Base-by-base conservation (phyloP, 169 alveolate genomes). In the Plasmodium gallinaceum region DNA sequence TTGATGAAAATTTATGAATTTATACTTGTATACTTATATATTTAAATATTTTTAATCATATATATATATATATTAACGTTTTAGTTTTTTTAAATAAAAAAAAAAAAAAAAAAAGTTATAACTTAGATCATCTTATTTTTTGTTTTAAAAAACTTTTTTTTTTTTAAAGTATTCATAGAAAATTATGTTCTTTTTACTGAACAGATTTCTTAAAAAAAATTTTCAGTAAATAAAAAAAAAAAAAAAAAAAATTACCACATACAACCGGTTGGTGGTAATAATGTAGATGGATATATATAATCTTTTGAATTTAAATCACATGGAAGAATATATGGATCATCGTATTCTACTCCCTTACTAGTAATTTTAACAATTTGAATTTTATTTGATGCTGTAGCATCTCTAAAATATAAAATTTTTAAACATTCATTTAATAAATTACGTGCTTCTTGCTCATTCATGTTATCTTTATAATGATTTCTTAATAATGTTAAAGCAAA, bases 381-480 rank as follows among this genome's bases (percentile, higher is more conserved):
- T 51, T 70, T 70, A 14, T 85, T 71, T 5, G 92, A 85, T 8
- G 92, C 74, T 1, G 76, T 70, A 20, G 87, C 52, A 61, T 85
- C 92, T 37, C 86, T 14, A 62, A 48, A 85, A 48, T 60, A 85
- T 32, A 85, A 85, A 18, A 90, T 71, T 52, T 70, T 85, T 72
- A 92, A 80, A 7, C 95, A 92, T 46, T 92, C 95, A 64, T 88
- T 92, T 48, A 92, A 37, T 42, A 92, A 65, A 20, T 7, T 32
- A 12, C 88, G 86, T 6, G 95, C 95, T 66, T 92, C 93, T n/a
- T 92, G 92, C 64, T 87, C 88, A n/a, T 83, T 69, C 93, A 92
- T 92, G 57, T 88, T 88, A 46, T 92, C 93, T 62, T 64, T 85
- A 46, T 78, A 92, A 22, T 74, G 78, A 51, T 92, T 75, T 85